Evolutionary conservation across 805 yeast species (phyloP).

Genomic region (Martiniozyma abietophila): DNA sequence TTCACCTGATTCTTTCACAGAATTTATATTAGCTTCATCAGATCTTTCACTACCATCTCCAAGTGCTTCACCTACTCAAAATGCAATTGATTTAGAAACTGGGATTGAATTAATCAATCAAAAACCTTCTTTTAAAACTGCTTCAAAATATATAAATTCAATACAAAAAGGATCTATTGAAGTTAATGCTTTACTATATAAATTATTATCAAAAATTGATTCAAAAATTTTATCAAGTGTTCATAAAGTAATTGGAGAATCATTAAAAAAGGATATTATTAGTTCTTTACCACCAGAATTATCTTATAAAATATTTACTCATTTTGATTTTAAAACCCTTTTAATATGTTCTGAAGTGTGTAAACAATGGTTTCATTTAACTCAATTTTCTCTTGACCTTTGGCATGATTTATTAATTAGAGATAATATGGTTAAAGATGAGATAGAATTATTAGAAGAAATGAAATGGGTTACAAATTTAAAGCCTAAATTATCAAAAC

Average conservation of each 20-base stretch:
- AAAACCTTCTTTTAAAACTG: conserved; percentile 1
- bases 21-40: too few species aligned
- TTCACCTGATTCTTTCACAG: too few species aligned
- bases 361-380: conserved; percentile 57
- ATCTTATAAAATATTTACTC: conserved; percentile 50
- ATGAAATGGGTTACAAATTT: conserved; percentile 13
- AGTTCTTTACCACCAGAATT: conserved; percentile 68
- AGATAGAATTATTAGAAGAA: conserved; percentile 33
- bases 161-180: conserved; percentile 38
- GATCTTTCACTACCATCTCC: conserved; percentile 58
- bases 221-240: conserved; percentile 50
- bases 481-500: conserved; percentile 8
- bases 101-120: neutral
- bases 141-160: neutral
- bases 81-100: neutral
- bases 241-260: conserved; percentile 38
- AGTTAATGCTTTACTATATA: conserved; percentile 36
- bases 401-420: conserved; percentile 61
- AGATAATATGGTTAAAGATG: conserved; percentile 49
- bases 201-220: conserved; percentile 48
- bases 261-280: conserved; percentile 67
- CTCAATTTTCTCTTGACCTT: conserved; percentile 47
- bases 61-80: conserved; percentile 44
- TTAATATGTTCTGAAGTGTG: conserved; percentile 56
- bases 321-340: conserved; percentile 56